Evolutionary conservation across 495 filamentous ascomycete genomes (phyloP).

Genomic region (Hypoxylon perforatum): DNA sequence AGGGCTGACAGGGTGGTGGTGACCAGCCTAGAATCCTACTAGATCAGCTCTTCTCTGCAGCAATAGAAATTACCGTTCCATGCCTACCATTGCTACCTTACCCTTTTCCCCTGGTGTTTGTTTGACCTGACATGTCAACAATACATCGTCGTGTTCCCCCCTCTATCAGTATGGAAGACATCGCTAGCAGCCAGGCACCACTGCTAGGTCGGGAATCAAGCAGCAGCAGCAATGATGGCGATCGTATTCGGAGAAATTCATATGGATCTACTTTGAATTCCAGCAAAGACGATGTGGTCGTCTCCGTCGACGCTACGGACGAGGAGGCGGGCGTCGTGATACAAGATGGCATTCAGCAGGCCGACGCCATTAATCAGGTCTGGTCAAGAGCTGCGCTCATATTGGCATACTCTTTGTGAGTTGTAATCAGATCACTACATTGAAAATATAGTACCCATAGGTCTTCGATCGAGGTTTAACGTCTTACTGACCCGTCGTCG

Average conservation of each 20-base stretch:
- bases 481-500: conserved; percentile 25
- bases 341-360: conserved; percentile 55
- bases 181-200: conserved; percentile 40
- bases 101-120: conserved; percentile 7
- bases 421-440: conserved; percentile 12
- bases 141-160: conserved; percentile 37
- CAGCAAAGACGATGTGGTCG: conserved; percentile 34
- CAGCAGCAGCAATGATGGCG: conserved; percentile 29
- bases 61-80: conserved; percentile 21
- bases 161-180: conserved; percentile 38
- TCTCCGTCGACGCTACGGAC: conserved; percentile 41
- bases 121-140: conserved; percentile 43
- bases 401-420: conserved; percentile 56
- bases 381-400: conserved; percentile 57
- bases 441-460: neutral
- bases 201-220: conserved; percentile 36
- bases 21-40: conserved; percentile 11
- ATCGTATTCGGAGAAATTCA: conserved; percentile 30
- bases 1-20: conserved; percentile 39
- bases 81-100: conserved; percentile 11
- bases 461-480: conserved; percentile 2
- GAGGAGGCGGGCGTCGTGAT: conserved; percentile 13
- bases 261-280: conserved; percentile 32
- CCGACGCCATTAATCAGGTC: conserved; percentile 57
- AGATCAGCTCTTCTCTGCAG: neutral